Evolutionary conservation across 352 stramenopile species (phyloP).

Genomic region (Globisporangium rhizosaccharum): DNA sequence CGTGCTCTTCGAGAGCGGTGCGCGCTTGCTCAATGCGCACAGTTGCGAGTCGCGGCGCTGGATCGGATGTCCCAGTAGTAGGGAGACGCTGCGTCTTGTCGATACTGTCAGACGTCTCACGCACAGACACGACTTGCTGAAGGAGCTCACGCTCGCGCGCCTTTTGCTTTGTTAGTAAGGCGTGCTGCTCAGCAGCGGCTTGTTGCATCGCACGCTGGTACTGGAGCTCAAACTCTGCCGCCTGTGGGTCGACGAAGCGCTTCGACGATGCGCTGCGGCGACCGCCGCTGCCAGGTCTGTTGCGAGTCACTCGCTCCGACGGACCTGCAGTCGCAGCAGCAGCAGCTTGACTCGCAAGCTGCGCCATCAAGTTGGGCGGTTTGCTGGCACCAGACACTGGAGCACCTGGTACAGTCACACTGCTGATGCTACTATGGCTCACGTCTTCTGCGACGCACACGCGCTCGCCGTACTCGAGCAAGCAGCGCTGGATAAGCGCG

Average conservation of each 20-base stretch:
- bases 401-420: neutral
- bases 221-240: conserved; percentile 49
- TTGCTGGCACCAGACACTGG: too few relatives aligned
- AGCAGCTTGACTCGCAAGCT: conserved; percentile 44
- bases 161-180: conserved; percentile 29
- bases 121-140: conserved; percentile 38
- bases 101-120: conserved; percentile 13
- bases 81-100: neutral
- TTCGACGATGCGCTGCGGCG: neutral
- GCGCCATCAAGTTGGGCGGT: conserved; percentile 21
- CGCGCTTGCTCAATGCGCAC: conserved; percentile 8
- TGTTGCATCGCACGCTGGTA: conserved; percentile 54
- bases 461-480: conserved; percentile 77
- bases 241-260: conserved; percentile 17
- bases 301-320: neutral
- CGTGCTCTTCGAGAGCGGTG: conserved; percentile 26
- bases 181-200: conserved; percentile 43
- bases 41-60: neutral
- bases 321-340: conserved; percentile 23
- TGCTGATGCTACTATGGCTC: conserved; percentile 1
- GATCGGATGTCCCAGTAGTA: neutral
- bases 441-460: conserved; percentile 13
- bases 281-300: neutral
- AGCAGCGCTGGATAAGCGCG: conserved; percentile 66
- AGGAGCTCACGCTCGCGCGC: conserved; percentile 46